phyloP scores from a whole-genome alignment of 306 rosid species.

The Vigna hirtella region DNA sequence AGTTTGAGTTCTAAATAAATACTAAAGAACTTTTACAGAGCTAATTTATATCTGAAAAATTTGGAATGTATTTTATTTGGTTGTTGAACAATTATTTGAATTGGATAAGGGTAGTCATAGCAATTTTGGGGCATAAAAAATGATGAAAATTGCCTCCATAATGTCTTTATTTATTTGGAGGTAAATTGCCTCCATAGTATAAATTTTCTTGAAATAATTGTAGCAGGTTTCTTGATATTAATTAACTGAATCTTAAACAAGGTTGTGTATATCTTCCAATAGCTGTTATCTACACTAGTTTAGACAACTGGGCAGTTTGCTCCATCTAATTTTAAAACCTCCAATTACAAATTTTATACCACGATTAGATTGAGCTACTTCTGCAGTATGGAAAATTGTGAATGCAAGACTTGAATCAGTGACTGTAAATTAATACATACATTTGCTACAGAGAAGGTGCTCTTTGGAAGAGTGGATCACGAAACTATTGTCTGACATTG shows the following conservation, averaged over 20 bases:
- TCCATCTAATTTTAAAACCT: not conserved
- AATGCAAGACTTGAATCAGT: constrained; percentile 30
- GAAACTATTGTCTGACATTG: constrained; percentile 87
- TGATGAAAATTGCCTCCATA: constrained; percentile 11
- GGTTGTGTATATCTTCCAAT: constrained; percentile 31
- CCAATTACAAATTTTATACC: constrained; percentile 1
- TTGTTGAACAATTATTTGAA: constrained; percentile 23
- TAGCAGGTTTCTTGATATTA: constrained; percentile 10
- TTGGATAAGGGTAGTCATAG: constrained; percentile 13
- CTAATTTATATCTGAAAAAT: constrained; percentile 2
- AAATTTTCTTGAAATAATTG: constrained; percentile 11
- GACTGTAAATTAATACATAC: constrained; percentile 43
- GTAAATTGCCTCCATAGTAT: constrained; percentile 16
- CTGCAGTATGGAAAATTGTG: constrained; percentile 25
- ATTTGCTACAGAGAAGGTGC: constrained; percentile 89
- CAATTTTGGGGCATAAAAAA: constrained; percentile 6
- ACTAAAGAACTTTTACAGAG: not conserved
- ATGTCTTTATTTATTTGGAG: not conserved
- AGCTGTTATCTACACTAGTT: constrained; percentile 24
- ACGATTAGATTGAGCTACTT: constrained; percentile 29
- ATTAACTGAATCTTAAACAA: constrained; percentile 32
- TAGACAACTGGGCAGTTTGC: constrained; percentile 26
- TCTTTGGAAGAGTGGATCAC: constrained; percentile 97
- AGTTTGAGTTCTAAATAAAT: not conserved
- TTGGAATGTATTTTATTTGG: constrained; percentile 1